A percentile compares a stretch with the other conserved stretches of the same genome.
These are phyloP conservation scores for Heimioporus sp. DNA, from an alignment of 768 basidiomycete species.

Conservation along the genomic window DNA sequence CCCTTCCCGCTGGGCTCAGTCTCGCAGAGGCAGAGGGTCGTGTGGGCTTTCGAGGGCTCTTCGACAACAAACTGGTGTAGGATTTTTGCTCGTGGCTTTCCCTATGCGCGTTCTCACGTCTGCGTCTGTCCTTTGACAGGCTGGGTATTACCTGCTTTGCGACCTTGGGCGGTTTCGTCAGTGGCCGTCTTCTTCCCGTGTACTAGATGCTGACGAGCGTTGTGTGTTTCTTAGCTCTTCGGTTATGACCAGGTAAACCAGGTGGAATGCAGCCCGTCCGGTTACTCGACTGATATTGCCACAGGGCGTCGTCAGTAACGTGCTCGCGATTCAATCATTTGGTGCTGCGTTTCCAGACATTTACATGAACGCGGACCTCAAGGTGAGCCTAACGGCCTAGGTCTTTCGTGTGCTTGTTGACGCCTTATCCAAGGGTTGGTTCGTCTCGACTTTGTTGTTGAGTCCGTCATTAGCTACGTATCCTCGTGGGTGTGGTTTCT, in stretches of 20 bases:
- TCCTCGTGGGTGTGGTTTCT: background rate
- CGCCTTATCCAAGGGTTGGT: slow-evolving; percentile 25
- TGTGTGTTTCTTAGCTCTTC: slow-evolving; percentile 21
- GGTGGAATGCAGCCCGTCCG: background rate
- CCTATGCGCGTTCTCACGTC: background rate
- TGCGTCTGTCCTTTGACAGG: slow-evolving; percentile 6
- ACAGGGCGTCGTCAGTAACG: slow-evolving; percentile 31
- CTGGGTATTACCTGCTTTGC: slow-evolving; percentile 33
- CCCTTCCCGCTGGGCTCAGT: slow-evolving; percentile 2
- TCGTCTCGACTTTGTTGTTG: slow-evolving; percentile 28
- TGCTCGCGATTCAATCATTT: slow-evolving; percentile 34
- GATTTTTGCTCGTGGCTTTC: background rate
- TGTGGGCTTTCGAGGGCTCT: slow-evolving; percentile 25
- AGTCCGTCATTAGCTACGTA: slow-evolving; percentile 13
- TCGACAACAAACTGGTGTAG: slow-evolving; percentile 30
- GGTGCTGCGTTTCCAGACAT: slow-evolving; percentile 33
- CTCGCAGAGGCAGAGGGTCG: slow-evolving; percentile 18
- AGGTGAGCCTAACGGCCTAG: slow-evolving; percentile 9
- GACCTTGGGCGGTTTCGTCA: slow-evolving; percentile 31
- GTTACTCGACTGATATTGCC: background rate
- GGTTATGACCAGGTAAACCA: slow-evolving; percentile 29
- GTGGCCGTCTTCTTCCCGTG: slow-evolving; percentile 3
- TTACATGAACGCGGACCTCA: slow-evolving; percentile 26
- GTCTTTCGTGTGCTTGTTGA: background rate
- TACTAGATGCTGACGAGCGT: background rate